phyloP scores from a whole-genome alignment of 1,284 basidiomycete species.

The Mycena sp. region DNA sequence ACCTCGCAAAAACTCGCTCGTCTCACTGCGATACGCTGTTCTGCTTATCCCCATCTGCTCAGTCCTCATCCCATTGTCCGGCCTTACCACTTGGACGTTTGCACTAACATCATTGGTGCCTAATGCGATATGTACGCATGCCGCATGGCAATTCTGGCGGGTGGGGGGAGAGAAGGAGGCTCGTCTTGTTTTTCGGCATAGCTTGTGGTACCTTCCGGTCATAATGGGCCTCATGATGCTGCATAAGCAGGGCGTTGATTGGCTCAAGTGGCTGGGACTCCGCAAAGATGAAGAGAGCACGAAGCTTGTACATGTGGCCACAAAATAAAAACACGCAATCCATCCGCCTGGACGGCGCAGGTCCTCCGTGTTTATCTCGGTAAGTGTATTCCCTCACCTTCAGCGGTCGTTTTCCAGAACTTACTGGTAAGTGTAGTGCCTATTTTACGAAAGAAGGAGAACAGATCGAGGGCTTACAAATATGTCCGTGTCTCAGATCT shows the following conservation, averaged over 20 bases:
- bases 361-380: too few species aligned
- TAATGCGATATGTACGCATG: constrained; percentile 77
- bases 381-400: too few species aligned
- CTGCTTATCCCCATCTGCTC: constrained; percentile 86
- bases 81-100: constrained; percentile 90
- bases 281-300: constrained; percentile 34
- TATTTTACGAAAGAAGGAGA: too few species aligned
- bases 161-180: constrained; percentile 84
- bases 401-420: too few species aligned
- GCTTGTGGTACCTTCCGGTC: constrained; percentile 92
- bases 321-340: too few species aligned
- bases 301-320: too few species aligned
- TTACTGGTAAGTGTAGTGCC: too few species aligned
- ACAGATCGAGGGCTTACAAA: too few species aligned
- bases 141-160: constrained; percentile 83
- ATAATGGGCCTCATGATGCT: constrained; percentile 94
- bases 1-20: constrained; percentile 86
- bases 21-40: constrained; percentile 86
- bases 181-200: constrained; percentile 81
- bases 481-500: too few species aligned
- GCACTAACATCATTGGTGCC: constrained; percentile 82
- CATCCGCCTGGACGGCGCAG: too few species aligned
- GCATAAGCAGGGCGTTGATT: constrained; percentile 87
- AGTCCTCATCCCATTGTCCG: constrained; percentile 85
- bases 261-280: constrained; percentile 65